Evolutionary conservation across 768 basidiomycete genomes (phyloP), one percentile per base, ranked within the genome.

Genomic region (Pulveroboletus sp.): DNA sequence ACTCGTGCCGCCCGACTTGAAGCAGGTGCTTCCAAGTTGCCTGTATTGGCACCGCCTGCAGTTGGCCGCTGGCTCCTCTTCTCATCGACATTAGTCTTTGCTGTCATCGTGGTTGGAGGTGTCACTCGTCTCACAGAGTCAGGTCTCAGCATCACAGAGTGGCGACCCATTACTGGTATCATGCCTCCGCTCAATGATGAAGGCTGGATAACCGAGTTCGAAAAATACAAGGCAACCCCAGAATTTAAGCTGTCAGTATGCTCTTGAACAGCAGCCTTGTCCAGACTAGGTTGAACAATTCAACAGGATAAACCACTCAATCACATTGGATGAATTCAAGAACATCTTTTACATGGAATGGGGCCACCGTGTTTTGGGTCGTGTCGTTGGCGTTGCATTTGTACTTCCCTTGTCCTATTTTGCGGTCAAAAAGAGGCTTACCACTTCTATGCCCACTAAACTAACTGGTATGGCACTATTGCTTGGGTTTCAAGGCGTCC

Each of bases 281-380:
- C 10, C 38, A 32, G 41, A 41, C 9, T 18, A 12, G 44, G 8
- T 32, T 54, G 24, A 48, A 43, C 31, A 18, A 24, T 38, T 33
- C 21, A 24, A 48, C 62, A 97, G 94, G 62, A 71, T 93, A 54
- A 99, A 99, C 67, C 86, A 90, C 52, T 82, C 85, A 9, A 93
- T 96, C 49, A 82, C 84, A 28, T 70, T 98, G 49, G 76, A 83
- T 27, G 88, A 97, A 62, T 99, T 99, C 76, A 98, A 99, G 69
- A 79, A 79, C 53, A 98, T 99, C 51, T 99, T 93, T 70, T 88
- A 86, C 71, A 94, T 93, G 95, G 96, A 99, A 77, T 99, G 93
- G 92, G 81, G 82, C 6, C 96, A 99, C 70, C 89, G 96, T 38
- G 72, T 95, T 46, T 82, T 97, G 45, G 96, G 96, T 8, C 90